Base-by-base conservation (phyloP, 768 basidiomycete genomes). In the Amanita pallidorosea region DNA sequence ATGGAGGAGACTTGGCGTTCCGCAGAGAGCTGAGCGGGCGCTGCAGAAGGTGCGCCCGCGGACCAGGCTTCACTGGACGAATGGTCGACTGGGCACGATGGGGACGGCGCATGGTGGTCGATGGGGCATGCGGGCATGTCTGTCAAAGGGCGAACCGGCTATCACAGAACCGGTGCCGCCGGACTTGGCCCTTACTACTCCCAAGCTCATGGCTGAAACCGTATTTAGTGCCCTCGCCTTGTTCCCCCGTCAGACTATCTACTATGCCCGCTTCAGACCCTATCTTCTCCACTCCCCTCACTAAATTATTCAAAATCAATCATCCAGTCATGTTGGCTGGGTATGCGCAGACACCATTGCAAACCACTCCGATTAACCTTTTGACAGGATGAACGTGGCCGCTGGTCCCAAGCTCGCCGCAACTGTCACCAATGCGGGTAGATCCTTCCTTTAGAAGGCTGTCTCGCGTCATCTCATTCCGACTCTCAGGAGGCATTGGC, bases 1-100 rank as follows among this genome's bases (percentile, higher is more conserved):
- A 98, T 98, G 23, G 89, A 88, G 5, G 93, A 96, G 25, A 77
- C 73, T 63, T 90, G 85, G 55, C 95, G 82, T 5, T 88, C 77
- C 12, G 67, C 73, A 2, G 89, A 85, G 45, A 94, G 73, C 17
- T 70, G 50, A 2, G 66, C 52, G 7, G 57, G 34, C 17, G 58
- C 49, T 7, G 60, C 45, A 34, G 60, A 48, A 6, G 54, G 55
- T 52, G 55, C 49, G 49, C 56, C 53, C n/a, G 61, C 33, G 72
- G 69, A 61, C 75, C 76, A 74, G 45, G 66, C 66, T n/a, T 70
- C 67, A 29, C 57, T 61, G 55, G 57, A 51, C 35, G 56, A 58
- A 52, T 73, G 67, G 58, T 75, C 67, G 5, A 72, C 71, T n/a
- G 71, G 73, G 59, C 72, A 73, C 25, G 51, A 17, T 4, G 18